Evolutionary conservation across 2,329 filamentous ascomycete species (phyloP).

Genomic region (Amauroascus niger): DNA sequence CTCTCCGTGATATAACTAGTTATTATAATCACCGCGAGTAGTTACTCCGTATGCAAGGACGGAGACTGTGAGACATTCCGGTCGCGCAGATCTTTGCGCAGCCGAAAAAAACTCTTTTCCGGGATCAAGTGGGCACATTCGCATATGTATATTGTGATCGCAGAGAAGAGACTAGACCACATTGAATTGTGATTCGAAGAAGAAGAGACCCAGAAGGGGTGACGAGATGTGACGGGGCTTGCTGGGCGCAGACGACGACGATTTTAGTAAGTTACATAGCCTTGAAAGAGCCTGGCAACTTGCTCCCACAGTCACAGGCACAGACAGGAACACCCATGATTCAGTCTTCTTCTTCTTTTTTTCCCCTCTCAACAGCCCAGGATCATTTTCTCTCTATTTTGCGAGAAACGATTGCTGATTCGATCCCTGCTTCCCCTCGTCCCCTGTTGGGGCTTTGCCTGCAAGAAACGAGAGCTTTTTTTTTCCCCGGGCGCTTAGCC

Average conservation of each 20-base stretch:
- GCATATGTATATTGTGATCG: neutral
- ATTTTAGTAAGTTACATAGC: no score
- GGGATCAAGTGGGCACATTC: neutral
- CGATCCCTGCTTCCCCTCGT: neutral
- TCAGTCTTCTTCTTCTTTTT: no score
- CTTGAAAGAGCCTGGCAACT: no score
- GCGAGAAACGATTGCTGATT: slow-evolving; percentile 4
- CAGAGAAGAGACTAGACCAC: no score
- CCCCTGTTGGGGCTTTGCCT: no score
- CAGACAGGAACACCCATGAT: no score
- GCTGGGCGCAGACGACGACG: slow-evolving; percentile 3
- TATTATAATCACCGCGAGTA: no score
- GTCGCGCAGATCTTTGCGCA: neutral
- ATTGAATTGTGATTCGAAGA: neutral
- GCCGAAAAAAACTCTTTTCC: neutral
- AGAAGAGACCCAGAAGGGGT: neutral
- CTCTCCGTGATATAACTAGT: no score
- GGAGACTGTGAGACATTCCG: neutral
- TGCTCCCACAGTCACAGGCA: no score
- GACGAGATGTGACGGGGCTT: slow-evolving; percentile 4
- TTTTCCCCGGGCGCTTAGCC: slow-evolving; percentile 13
- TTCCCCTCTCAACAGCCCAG: no score
- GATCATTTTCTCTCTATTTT: neutral
- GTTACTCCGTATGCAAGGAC: neutral
- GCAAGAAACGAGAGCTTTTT: no score